Evolutionary conservation across 106 monocot species (phyloP), one percentile per base, ranked within the genome.

Genomic region (Agapanthus africanus): DNA sequence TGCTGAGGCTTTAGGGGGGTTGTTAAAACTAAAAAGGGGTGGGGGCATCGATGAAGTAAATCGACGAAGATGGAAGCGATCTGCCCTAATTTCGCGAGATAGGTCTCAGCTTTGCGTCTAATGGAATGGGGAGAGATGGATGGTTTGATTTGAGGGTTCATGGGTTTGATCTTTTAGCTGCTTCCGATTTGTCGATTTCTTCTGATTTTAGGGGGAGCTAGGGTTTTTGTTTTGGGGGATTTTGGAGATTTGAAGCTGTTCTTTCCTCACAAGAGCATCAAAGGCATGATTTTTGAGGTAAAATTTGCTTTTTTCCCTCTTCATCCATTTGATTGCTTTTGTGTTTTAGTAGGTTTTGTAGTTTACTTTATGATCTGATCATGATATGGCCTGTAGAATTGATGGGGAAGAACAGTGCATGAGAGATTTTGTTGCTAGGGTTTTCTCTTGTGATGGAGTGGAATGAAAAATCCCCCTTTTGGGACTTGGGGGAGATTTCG

Each of bases 401-500:
- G 32, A 61, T 61, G 34, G 42, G 38, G 37, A 7, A 66, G 25
- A 28, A 27, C 41, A 23, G 25, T 30, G 27, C 66, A 28, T 66
- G 66, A 66, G 23, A 41, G 23, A 26, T 27, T 11, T 25, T 25
- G 21, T 11, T 9, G 4, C 15, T 66, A 42, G 66, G 23, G 28
- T 18, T 6, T 66, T 66, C 13, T 22, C 60, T 36, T 16, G 40
- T 7, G 41, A 78, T 81, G 85, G 81, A 86, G 41, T 86, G 81
- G 81, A 75, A 76, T 39, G n/a, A 40, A 34, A 79, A 66, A 68
- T 60, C 77, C 51, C 59, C 79, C 39, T 70, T 67, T 35, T 82
- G 82, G 87, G 87, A 83, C 40, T 83, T 80, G 87, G 87, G 78
- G 19, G 70, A 61, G 33, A 79, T 27, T 36, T 70, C 72, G 40